Evolutionary conservation across 192 early-diverging fungal species (phyloP).

Genomic region (Spizellomyces punctatus): DNA sequence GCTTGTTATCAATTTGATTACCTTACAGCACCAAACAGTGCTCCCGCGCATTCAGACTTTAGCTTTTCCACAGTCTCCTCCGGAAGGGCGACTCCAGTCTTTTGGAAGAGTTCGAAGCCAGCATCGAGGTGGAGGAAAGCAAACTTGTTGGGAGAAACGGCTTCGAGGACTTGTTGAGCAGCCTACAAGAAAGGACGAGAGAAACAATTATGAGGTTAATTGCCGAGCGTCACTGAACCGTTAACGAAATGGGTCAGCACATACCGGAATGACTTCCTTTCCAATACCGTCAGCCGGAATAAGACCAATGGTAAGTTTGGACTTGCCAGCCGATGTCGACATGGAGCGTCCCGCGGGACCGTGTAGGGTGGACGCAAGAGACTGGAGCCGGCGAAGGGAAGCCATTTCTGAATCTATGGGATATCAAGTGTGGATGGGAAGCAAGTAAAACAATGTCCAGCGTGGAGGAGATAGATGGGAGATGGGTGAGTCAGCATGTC

Average conservation of each 20-base stretch:
- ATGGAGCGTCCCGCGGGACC: neutral
- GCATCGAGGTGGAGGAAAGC: slow-evolving; percentile 85
- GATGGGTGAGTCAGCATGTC: no score
- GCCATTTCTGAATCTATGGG: no score
- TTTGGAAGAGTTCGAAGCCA: slow-evolving; percentile 95
- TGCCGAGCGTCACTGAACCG: neutral
- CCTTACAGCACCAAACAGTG: slow-evolving; percentile 95
- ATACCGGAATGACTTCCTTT: slow-evolving; percentile 85
- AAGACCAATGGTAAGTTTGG: slow-evolving; percentile 77
- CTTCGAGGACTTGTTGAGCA: slow-evolving; percentile 85
- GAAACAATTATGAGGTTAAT: neutral
- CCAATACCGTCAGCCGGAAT: slow-evolving; percentile 98
- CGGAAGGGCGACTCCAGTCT: slow-evolving; percentile 90
- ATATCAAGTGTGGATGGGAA: no score
- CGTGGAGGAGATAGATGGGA: no score
- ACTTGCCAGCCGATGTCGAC: neutral
- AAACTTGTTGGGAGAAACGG: slow-evolving; percentile 62
- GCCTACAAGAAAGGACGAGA: slow-evolving; percentile 56
- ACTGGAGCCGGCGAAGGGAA: no score
- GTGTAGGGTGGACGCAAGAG: no score
- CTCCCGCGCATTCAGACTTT: slow-evolving; percentile 85
- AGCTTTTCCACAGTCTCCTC: slow-evolving; percentile 80
- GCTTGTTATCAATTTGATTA: slow-evolving; percentile 28
- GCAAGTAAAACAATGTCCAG: no score
- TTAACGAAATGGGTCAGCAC: neutral